Conservation (phyloP, 2,329 filamentous ascomycete genomes). For the Arthrocladium fulminans region DNA sequence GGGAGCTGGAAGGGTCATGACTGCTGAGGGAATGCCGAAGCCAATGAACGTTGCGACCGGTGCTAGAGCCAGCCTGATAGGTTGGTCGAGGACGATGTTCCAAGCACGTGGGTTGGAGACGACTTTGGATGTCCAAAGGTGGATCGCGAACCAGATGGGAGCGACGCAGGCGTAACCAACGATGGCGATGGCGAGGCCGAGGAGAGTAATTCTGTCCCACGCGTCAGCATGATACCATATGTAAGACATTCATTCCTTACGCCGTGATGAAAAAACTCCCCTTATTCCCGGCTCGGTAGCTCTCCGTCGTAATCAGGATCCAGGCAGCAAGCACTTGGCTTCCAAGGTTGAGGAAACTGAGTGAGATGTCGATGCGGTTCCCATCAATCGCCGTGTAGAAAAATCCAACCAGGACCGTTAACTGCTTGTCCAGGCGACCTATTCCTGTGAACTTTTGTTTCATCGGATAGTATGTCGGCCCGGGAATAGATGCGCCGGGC, state of each 20-base stretch:
- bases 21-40: constrained; percentile 37
- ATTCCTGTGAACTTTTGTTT: constrained; percentile 24
- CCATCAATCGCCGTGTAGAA: constrained; percentile 35
- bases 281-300: constrained; percentile 37
- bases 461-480: constrained; percentile 22
- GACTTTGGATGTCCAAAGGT: constrained; percentile 37
- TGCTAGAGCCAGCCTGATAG: constrained; percentile 29
- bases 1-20: constrained; percentile 38
- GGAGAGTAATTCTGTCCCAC: constrained; percentile 27
- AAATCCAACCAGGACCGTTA: constrained; percentile 27
- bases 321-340: constrained; percentile 36
- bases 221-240: constrained; percentile 5
- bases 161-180: constrained; percentile 37
- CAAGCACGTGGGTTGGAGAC: constrained; percentile 28
- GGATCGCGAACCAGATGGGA: constrained; percentile 36
- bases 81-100: constrained; percentile 25
- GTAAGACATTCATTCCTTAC: constrained; percentile 5
- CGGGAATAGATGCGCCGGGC: constrained; percentile 22
- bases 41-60: constrained; percentile 36
- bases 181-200: constrained; percentile 36
- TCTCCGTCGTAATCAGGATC: constrained; percentile 37
- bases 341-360: constrained; percentile 33
- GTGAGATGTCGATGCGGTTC: constrained; percentile 27
- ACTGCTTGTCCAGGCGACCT: constrained; percentile 21
- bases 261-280: constrained; percentile 25